Evolutionary conservation across 192 early-diverging fungal species (phyloP), one percentile per base, ranked within the genome.

Genomic region (Phlyctochytrium planicorne): DNA sequence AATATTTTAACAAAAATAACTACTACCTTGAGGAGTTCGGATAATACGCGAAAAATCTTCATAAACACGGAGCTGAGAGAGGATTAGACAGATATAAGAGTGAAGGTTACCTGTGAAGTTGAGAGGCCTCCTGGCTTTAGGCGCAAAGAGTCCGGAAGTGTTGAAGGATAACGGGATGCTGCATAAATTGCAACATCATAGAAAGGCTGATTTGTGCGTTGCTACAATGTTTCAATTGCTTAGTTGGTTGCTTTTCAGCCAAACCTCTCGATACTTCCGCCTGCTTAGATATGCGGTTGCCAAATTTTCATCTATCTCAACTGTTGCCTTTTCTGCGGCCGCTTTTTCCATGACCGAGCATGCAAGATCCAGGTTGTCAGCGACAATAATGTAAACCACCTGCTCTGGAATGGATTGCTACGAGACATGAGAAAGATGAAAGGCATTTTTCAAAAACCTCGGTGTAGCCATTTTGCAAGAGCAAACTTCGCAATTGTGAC

Each of bases 261-360:
- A 32, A 10, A 33, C 36, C 64, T 94, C 96, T 0, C 96, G 87
- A 70, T 96, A 93, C 66, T 94, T 93, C 76, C 91, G 87, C 32
- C 97, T 84, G 47, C 79, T 86, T 27, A 79, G 61, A 60, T 87
- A 96, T 30, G 90, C 81, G 3, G 83, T 65, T 12, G 78, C 76
- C 55, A 99, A 79, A n/a, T 81, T 72, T 55, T 94, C 89, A 75
- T 96, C 94, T 50, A 99, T 95, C 67, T 97, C 94, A n/a, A 90
- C 81, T n/a, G 92, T 81, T 0, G 94, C 92, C 63, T 96, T 96
- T 72, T 97, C 94, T 68, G 93, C 93, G 1, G 97, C 95, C 29
- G 94, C 91, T 71, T 94, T 93, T 74, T 99, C 95, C 61, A 97
- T 91, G 30, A 99, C 87, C 0, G 93, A 88, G 72, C 94, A 97